phyloP scores from a whole-genome alignment of 345 rosid genomes.

The Pistacia integerrima region DNA sequence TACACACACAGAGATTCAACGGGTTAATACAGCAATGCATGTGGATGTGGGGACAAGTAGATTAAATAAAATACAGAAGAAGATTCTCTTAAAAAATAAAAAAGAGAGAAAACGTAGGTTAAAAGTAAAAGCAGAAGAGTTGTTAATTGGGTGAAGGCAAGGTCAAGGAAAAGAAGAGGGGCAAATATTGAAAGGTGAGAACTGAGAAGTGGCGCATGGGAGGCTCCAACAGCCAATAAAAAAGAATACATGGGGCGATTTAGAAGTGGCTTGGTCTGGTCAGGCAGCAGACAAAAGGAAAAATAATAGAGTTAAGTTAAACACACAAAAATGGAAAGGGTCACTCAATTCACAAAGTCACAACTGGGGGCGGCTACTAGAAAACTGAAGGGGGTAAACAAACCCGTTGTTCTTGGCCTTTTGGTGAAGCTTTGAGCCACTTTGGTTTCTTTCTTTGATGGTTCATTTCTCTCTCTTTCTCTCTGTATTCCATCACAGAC shows the following conservation, averaged over 20 bases:
- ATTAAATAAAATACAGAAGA: constrained; percentile 18
- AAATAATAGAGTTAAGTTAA: background rate
- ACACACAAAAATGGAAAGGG: constrained; percentile 30
- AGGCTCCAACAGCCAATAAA: constrained; percentile 50
- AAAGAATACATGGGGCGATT: constrained; percentile 38
- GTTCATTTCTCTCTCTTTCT: background rate
- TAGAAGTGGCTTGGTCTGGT: background rate
- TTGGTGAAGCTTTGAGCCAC: constrained; percentile 57
- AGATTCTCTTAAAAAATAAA: constrained; percentile 27
- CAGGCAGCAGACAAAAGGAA: background rate
- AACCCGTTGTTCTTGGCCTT: constrained; percentile 34
- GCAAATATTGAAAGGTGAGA: constrained; percentile 13
- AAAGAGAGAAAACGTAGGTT: background rate
- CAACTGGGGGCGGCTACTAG: constrained; percentile 42
- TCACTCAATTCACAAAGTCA: constrained; percentile 26
- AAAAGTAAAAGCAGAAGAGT: background rate
- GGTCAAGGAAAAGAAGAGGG: constrained; percentile 17
- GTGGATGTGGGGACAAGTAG: constrained; percentile 17
- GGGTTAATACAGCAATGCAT: background rate
- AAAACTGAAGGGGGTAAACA: constrained; percentile 22
- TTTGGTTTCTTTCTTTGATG: background rate
- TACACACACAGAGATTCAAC: background rate
- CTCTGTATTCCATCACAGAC: constrained; percentile 9
- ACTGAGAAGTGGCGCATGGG: constrained; percentile 68
- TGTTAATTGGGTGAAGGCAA: background rate